These are phyloP conservation scores for Ganoderma meredithae DNA, from an alignment of 1,284 basidiomycete species.

Conservation along the genomic window DNA sequence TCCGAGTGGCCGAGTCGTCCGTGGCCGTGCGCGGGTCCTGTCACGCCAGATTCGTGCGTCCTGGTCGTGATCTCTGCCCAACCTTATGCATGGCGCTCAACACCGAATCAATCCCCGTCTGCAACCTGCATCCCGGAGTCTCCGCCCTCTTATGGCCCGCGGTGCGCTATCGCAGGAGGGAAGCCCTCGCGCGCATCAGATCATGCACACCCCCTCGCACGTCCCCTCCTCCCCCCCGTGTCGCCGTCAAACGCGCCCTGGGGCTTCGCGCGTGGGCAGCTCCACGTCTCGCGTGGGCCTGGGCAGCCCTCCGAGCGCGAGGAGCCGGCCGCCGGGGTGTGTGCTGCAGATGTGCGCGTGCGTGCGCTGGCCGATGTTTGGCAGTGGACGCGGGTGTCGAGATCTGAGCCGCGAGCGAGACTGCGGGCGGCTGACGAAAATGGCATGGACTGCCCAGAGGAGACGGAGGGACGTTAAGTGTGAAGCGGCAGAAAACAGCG, in stretches of 20 bases:
- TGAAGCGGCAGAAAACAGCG: conserved; percentile 26
- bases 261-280: not conserved
- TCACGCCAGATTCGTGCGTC: conserved; percentile 25
- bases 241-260: conserved; percentile 21
- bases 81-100: conserved; percentile 3
- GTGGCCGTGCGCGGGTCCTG: conserved; percentile 2
- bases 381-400: conserved; percentile 15
- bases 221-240: conserved; percentile 15
- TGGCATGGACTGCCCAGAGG: conserved; percentile 25
- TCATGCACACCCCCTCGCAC: conserved; percentile 23
- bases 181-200: conserved; percentile 21
- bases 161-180: conserved; percentile 12
- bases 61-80: conserved; percentile 18
- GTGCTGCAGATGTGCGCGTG: conserved; percentile 19
- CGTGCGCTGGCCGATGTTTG: conserved; percentile 20
- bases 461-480: conserved; percentile 9
- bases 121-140: conserved; percentile 10
- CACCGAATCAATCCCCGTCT: conserved; percentile 6
- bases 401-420: too few relatives aligned
- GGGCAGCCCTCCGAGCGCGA: not conserved
- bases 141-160: conserved; percentile 15
- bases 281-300: not conserved
- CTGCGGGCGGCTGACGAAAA: conserved; percentile 14
- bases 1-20: conserved; percentile 11
- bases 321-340: conserved; percentile 1